Base-by-base conservation (phyloP, 192 early-diverging fungal species). In the Linnemannia zychae region DNA sequence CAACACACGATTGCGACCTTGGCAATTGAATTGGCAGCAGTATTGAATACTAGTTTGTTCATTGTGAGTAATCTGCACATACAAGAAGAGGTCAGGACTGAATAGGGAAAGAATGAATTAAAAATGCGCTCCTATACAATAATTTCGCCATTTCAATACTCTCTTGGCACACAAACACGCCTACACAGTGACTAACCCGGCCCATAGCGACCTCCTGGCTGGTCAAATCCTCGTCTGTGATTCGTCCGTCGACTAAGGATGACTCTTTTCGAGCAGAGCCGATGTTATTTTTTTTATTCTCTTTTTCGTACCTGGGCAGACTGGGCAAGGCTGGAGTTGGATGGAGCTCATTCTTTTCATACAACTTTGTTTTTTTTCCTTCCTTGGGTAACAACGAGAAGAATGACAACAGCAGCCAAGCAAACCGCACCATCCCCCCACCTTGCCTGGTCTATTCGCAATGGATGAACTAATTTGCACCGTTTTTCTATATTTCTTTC, bases 391-490 rank as follows among this genome's bases (percentile, higher is more conserved):
- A 44, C 40, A 44, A 44, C 40, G 15, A 37, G 53, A n/a, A 31
- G 57, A 46, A 78, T 71, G 68, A 65, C 68, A 78, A 31, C 50
- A 63, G 38, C 50, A 78, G 77, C 77, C 77, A 71, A 78, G 77
- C 77, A 78, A 78, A 38, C 67, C 44, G 77, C 77, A 71, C 67
- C 77, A 78, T 78, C 69, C 52, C 22, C 73, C 77, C 69, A 78
- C 53, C 77, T 52, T 71, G 77, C 77, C 67, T 71, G 77, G 69
- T 52, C 77, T 69, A 78, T 78, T 71, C 69, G 69, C 77, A 71
- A 20, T 71, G 69, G 48, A 63, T 15, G 28, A 31, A 63, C 57
- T 63, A 16, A n/a, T 17, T 49, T 2, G 13, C 48, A 49, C 48
- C n/a, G n/a, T n/a, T n/a, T n/a, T n/a, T n/a, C n/a, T n/a, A n/a